Conservation (phyloP, 345 rosid genomes). For the Eucalyptus viminalis region DNA sequence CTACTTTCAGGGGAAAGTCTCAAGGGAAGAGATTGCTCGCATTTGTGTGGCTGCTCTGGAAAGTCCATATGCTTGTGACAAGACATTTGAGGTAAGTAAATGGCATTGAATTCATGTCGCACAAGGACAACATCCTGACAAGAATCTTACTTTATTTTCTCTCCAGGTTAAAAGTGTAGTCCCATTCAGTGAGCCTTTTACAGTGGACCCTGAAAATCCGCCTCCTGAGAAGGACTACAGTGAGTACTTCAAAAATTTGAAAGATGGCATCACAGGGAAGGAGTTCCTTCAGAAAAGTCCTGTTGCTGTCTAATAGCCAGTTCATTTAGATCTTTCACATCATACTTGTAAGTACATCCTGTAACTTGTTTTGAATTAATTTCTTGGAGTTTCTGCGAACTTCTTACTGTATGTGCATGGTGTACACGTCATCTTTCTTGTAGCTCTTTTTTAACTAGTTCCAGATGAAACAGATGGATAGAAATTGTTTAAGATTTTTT, state of each 20-base stretch:
- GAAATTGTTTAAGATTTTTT: neutral
- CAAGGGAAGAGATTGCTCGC: constrained; percentile 89
- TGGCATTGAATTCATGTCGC: neutral
- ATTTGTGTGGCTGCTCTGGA: constrained; percentile 80
- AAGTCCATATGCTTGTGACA: constrained; percentile 67
- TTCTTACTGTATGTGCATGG: neutral
- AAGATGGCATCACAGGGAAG: constrained; percentile 78
- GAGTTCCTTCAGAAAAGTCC: constrained; percentile 55
- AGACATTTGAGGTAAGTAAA: constrained; percentile 78
- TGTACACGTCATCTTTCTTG: neutral
- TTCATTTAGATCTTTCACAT: neutral
- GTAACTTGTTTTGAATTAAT: neutral
- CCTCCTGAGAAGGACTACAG: constrained; percentile 83
- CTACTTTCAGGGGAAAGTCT: constrained; percentile 63
- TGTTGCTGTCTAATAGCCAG: constrained; percentile 20
- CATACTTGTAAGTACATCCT: neutral
- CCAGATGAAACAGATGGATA: neutral
- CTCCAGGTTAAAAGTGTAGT: constrained; percentile 78
- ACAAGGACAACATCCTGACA: neutral
- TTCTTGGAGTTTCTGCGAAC: neutral
- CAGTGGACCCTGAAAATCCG: constrained; percentile 80
- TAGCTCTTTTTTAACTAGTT: neutral
- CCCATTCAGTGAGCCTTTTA: constrained; percentile 86
- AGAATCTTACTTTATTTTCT: neutral
- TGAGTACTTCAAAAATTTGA: constrained; percentile 51